Evolutionary conservation across 2,329 filamentous ascomycete species (phyloP).

Genomic region (Diaporthe citrichinensis): DNA sequence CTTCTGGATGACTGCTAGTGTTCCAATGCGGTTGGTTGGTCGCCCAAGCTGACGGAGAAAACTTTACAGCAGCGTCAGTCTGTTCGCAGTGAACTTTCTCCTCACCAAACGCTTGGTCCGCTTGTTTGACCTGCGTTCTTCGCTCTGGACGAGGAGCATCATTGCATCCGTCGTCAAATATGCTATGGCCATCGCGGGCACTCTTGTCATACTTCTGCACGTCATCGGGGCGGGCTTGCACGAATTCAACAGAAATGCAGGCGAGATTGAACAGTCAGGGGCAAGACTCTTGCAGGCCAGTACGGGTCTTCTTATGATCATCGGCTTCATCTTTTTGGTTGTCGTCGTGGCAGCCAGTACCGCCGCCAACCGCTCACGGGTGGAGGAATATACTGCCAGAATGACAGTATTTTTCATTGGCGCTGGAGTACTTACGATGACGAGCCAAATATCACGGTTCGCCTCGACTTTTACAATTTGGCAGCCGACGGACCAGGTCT

Average conservation of each 20-base stretch:
- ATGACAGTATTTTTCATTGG: conserved; percentile 20
- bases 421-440: conserved; percentile 26
- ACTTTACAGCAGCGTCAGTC: conserved; percentile 2
- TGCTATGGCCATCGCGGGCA: neutral
- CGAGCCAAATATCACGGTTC: conserved; percentile 10
- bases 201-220: conserved; percentile 5
- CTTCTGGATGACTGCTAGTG: too few species aligned
- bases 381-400: neutral
- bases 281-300: conserved; percentile 11
- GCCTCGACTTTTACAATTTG: conserved; percentile 32
- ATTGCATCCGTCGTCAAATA: conserved; percentile 3
- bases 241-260: conserved; percentile 9
- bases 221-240: conserved; percentile 12
- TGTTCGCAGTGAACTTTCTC: conserved; percentile 31
- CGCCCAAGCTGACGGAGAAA: neutral
- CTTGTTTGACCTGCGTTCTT: conserved; percentile 26
- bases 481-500: conserved; percentile 6
- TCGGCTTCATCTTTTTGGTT: conserved; percentile 9
- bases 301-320: conserved; percentile 17
- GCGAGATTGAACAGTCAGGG: neutral
- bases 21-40: neutral
- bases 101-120: conserved; percentile 25
- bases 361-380: neutral
- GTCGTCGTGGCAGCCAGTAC: conserved; percentile 14
- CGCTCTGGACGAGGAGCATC: conserved; percentile 21